Evolutionary conservation across 352 stramenopile species (phyloP), one percentile per base, ranked within the genome.

Genomic region (Phytophthora tentaculata): DNA sequence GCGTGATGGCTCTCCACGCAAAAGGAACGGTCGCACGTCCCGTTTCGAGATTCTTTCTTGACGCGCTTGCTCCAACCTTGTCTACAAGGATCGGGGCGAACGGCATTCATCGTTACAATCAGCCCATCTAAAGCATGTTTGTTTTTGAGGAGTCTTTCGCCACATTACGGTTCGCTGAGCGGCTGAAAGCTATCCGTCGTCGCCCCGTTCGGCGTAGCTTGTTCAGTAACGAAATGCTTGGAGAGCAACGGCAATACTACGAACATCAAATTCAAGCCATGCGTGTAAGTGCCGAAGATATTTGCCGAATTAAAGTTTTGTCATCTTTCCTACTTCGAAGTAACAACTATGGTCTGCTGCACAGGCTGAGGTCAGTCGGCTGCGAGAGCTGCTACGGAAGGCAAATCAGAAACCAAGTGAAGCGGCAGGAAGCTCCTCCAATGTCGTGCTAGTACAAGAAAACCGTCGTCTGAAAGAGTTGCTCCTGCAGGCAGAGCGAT

Each of bases 211-310:
- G 77, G 0, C 69, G 81, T 19, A 77, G 76, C n/a, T 57, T 87
- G 16, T 76, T 89, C 19, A 76, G 75, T 26, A 89, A 67, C 37
- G 81, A 91, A 54, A 55, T 77, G 37, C 32, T 84, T 24, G 76
- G 82, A 1, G 84, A 90, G 17, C 80, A 90, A 63, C 71, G 83
- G 3, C 24, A 80, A 7, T 90, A 83, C 60, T 90, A 92, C 59
- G 84, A 92, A 35, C 79, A 79, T 5, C 84, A 91, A 59, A 89
- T 92, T 57, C 80, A 84, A 51, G 76, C 50, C 26, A 91, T 93
- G 83, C 76, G 84, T 24, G 83, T 91, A 71, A 48, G 71, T 52
- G 12, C 8, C 26, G 20, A 43, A 43, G 8, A 8, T 61, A 26
- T 29, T 1, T 29, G 26, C 17, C 19, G 26, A 8, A 32, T 32